Percentiles rank a stretch among this genome's conserved stretches.
These are phyloP conservation scores for Phytopythium litorale DNA, from an alignment of 352 stramenopile species.

Conservation along the genomic window DNA sequence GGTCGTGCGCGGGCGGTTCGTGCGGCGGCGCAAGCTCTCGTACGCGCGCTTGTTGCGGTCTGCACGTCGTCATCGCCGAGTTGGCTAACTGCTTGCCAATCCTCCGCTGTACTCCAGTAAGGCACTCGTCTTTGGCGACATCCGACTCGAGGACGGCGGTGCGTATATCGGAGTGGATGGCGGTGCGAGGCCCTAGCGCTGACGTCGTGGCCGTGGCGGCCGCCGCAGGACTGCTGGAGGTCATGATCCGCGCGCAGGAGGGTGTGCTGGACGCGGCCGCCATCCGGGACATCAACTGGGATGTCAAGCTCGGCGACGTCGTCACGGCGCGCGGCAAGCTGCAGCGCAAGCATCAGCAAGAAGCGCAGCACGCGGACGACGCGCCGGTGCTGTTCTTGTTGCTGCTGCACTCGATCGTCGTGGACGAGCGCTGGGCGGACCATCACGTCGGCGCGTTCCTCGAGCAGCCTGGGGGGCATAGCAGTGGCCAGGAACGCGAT, in stretches of 20 bases:
- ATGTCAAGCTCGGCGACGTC: slow-evolving; percentile 69
- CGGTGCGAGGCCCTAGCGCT: not conserved
- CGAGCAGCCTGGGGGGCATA: slow-evolving; percentile 30
- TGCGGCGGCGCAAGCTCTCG: slow-evolving; percentile 84
- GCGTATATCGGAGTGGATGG: not conserved
- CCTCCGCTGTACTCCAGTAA: slow-evolving; percentile 38
- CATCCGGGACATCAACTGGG: slow-evolving; percentile 76
- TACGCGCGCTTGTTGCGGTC: slow-evolving; percentile 20
- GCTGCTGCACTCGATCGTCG: slow-evolving; percentile 32
- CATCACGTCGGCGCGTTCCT: slow-evolving; percentile 47
- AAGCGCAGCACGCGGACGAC: slow-evolving; percentile 8
- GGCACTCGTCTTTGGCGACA: slow-evolving; percentile 77
- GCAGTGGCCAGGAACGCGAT: not conserved
- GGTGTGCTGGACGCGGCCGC: slow-evolving; percentile 51
- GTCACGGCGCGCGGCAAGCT: slow-evolving; percentile 42
- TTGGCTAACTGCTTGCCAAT: too few species aligned
- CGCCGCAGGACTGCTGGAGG: slow-evolving; percentile 56
- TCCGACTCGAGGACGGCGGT: slow-evolving; percentile 66
- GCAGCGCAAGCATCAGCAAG: slow-evolving; percentile 35
- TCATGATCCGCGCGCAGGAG: slow-evolving; percentile 75
- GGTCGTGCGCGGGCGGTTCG: slow-evolving; percentile 54
- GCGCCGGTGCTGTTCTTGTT: slow-evolving; percentile 38
- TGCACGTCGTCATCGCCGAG: too few species aligned
- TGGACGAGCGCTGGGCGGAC: slow-evolving; percentile 61
- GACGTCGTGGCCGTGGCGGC: not conserved